phyloP scores from a whole-genome alignment of 495 filamentous ascomycete species.

The Margaritispora aquatica region DNA sequence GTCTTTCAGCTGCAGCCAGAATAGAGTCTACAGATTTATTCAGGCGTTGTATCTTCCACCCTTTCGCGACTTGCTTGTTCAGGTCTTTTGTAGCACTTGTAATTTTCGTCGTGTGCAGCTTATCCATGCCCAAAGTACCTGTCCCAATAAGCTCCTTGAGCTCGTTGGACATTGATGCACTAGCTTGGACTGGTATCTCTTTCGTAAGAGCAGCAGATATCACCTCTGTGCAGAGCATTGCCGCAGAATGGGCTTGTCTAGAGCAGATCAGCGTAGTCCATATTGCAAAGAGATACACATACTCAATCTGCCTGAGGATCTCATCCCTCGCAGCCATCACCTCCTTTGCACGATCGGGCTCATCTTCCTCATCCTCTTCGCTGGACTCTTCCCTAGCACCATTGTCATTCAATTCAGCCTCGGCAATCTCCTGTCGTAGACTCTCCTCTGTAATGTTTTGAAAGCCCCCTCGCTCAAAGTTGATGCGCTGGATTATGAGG shows the following conservation, averaged over 20 bases:
- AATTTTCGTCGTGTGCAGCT: constrained; percentile 49
- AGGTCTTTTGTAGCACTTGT: constrained; percentile 48
- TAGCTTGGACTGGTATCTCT: constrained; percentile 60
- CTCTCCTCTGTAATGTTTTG: constrained; percentile 58
- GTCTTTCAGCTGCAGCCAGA: constrained; percentile 60
- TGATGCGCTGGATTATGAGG: constrained; percentile 70
- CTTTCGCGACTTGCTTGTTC: constrained; percentile 55
- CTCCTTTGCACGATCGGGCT: constrained; percentile 30
- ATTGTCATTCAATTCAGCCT: constrained; percentile 34
- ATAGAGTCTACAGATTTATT: constrained; percentile 68
- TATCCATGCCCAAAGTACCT: constrained; percentile 70
- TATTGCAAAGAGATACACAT: no score
- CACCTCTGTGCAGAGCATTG: constrained; percentile 68
- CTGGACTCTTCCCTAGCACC: constrained; percentile 20
- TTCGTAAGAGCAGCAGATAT: constrained; percentile 80
- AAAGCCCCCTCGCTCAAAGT: constrained; percentile 67
- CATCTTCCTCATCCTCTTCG: constrained; percentile 19
- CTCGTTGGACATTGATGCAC: constrained; percentile 57
- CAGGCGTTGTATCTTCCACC: constrained; percentile 72
- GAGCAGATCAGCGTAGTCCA: no score
- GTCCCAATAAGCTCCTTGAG: constrained; percentile 64
- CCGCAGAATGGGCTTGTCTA: constrained; percentile 61
- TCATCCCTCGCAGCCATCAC: constrained; percentile 41
- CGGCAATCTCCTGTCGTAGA: constrained; percentile 52
- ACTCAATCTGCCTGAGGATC: constrained; percentile 46